These are phyloP conservation scores for Vaccinium myrtillus DNA, from an alignment of 148 eudicot genomes.

Conservation along the genomic window DNA sequence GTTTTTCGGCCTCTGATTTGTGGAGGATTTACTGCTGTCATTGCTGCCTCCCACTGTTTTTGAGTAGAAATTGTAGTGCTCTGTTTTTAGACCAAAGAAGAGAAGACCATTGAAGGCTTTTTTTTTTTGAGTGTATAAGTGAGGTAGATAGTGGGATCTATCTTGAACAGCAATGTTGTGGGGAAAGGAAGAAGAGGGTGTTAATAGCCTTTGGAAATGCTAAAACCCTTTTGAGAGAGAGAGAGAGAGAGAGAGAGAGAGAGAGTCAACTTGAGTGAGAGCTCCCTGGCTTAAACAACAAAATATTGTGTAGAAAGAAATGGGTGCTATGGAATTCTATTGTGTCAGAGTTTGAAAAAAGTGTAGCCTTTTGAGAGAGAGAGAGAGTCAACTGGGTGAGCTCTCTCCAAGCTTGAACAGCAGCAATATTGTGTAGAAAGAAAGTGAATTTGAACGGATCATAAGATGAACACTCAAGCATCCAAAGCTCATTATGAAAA, in stretches of 20 bases:
- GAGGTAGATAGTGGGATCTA: not conserved
- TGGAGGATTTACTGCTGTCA: not conserved
- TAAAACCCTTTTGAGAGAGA: not conserved
- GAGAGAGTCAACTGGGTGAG: not conserved
- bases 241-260: not conserved
- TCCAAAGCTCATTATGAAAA: no score
- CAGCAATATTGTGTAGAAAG: not conserved
- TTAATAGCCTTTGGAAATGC: not conserved
- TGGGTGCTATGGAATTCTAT: slow-evolving; percentile 4
- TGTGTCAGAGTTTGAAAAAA: not conserved
- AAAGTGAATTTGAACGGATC: no score
- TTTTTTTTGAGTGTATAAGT: not conserved
- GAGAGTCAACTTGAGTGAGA: not conserved
- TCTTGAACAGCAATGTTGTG: not conserved
- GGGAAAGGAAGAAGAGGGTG: not conserved
- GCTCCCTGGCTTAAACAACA: not conserved
- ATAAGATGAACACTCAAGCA: no score
- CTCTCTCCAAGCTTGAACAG: not conserved
- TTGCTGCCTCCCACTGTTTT: not conserved
- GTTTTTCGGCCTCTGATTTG: not conserved
- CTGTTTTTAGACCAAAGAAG: not conserved
- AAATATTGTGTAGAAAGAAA: not conserved
- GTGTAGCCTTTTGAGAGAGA: not conserved
- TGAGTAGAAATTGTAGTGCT: not conserved
- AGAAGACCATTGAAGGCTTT: not conserved